Conservation (phyloP, 805 yeast genomes). For the Helenozyma baotianmanensis region DNA sequence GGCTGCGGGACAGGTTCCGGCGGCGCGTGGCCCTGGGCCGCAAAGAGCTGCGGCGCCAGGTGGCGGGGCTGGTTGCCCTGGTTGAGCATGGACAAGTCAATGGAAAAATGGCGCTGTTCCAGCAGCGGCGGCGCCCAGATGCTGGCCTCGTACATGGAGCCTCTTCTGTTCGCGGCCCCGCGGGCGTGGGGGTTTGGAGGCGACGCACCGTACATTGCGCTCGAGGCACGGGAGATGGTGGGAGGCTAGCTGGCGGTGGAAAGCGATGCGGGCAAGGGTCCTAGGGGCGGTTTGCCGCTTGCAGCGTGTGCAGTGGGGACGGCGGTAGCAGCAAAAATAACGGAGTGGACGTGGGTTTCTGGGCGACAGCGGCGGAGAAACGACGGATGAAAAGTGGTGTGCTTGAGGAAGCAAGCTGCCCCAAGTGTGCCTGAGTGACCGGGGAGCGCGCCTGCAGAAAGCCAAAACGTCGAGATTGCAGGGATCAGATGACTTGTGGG, state of each 20-base stretch:
- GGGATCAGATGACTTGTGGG: slow-evolving; percentile 2
- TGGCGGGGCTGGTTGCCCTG: not conserved
- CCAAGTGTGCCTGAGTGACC: not conserved
- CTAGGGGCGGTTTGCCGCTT: too few species aligned
- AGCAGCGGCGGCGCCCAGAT: slow-evolving; percentile 7
- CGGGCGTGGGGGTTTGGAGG: slow-evolving; percentile 1
- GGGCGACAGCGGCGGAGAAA: too few species aligned
- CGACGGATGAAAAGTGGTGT: too few species aligned
- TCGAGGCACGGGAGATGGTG: too few species aligned
- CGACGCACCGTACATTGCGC: not conserved
- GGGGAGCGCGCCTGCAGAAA: not conserved
- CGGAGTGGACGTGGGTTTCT: too few species aligned
- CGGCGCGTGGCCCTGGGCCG: not conserved
- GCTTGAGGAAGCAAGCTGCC: not conserved
- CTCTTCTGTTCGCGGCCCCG: slow-evolving; percentile 2
- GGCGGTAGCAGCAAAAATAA: too few species aligned
- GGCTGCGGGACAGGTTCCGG: too few species aligned
- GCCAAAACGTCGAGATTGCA: not conserved
- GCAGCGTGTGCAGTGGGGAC: too few species aligned
- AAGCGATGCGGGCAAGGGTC: too few species aligned
- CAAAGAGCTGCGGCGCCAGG: not conserved
- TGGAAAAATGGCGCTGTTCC: slow-evolving; percentile 5
- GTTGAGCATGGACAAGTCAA: slow-evolving; percentile 4
- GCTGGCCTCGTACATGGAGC: slow-evolving; percentile 5
- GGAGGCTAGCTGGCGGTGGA: too few species aligned